Conservation (phyloP, 768 basidiomycete genomes). For the Lactarius deliciosus region DNA sequence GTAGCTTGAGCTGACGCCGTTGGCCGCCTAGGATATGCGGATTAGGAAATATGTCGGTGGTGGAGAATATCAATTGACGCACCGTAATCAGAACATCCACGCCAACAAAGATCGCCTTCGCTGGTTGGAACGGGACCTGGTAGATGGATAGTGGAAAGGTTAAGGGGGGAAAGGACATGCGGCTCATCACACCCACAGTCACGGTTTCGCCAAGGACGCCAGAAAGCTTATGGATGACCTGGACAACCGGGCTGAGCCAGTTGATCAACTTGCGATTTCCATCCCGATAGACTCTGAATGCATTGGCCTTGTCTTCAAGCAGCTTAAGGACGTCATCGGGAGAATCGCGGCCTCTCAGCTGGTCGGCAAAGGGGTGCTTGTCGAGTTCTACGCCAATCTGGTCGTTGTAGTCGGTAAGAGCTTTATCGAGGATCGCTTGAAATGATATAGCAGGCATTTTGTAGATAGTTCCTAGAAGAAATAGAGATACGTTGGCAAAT, state of each 20-base stretch:
- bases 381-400: slow-evolving; percentile 2
- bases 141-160: background rate
- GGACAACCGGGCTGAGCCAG: background rate
- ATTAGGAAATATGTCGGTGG: too few species aligned
- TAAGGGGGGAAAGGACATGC: background rate
- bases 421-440: too few species aligned
- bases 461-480: background rate
- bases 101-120: background rate
- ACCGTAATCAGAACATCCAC: background rate
- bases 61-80: background rate
- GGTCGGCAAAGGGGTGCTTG: background rate
- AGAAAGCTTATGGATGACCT: background rate
- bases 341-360: background rate
- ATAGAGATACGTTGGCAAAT: background rate
- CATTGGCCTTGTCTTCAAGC: background rate
- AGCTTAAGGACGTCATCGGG: background rate
- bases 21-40: background rate
- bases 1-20: background rate
- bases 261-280: background rate
- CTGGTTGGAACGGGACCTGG: background rate
- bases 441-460: background rate
- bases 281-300: background rate
- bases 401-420: background rate
- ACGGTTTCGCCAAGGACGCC: slow-evolving; percentile 1
- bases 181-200: background rate